A percentile compares a stretch with the other conserved stretches of the same genome.
Evolutionary conservation across 805 yeast species (phyloP).

Genomic region (Kluyveromyces lactis): DNA sequence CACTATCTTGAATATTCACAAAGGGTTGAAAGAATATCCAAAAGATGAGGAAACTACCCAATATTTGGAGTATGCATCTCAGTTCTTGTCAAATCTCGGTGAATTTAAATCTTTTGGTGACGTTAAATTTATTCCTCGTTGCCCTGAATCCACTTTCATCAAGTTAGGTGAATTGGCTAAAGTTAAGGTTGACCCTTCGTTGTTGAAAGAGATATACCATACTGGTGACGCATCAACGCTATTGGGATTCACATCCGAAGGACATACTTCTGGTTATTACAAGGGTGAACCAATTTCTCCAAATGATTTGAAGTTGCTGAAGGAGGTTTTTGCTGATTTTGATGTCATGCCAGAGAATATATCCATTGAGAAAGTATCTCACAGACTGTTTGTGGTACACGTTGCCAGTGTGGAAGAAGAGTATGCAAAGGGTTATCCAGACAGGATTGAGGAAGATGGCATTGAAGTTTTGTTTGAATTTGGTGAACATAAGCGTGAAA

Average conservation of each 20-base stretch:
- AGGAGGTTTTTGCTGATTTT: slow-evolving; percentile 21
- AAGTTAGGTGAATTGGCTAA: slow-evolving; percentile 13
- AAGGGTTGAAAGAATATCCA: slow-evolving; percentile 38
- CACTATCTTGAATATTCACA: slow-evolving; percentile 53
- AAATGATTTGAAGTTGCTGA: slow-evolving; percentile 54
- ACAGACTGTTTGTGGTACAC: slow-evolving; percentile 44
- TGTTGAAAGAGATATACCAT: slow-evolving; percentile 43
- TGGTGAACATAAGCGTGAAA: slow-evolving; percentile 72
- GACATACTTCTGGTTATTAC: slow-evolving; percentile 72
- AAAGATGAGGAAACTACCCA: slow-evolving; percentile 28
- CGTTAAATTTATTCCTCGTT: slow-evolving; percentile 69
- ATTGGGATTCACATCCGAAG: slow-evolving; percentile 72
- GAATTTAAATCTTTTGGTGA: slow-evolving; percentile 86
- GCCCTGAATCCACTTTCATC: slow-evolving; percentile 41
- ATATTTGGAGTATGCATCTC: slow-evolving; percentile 69
- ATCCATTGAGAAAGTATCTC: slow-evolving; percentile 51
- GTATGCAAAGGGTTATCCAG: slow-evolving; percentile 47
- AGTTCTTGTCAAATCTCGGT: slow-evolving; percentile 66
- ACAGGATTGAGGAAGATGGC: slow-evolving; percentile 19
- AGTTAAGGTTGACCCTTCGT: slow-evolving; percentile 33
- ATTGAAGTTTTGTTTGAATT: slow-evolving; percentile 46
- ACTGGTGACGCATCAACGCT: slow-evolving; percentile 40
- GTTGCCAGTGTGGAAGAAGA: slow-evolving; percentile 54
- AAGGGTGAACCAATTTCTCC: slow-evolving; percentile 41
- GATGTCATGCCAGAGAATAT: slow-evolving; percentile 61